phyloP scores from a whole-genome alignment of 2,329 filamentous ascomycete species.

The Endoconidiophora laricicola region DNA sequence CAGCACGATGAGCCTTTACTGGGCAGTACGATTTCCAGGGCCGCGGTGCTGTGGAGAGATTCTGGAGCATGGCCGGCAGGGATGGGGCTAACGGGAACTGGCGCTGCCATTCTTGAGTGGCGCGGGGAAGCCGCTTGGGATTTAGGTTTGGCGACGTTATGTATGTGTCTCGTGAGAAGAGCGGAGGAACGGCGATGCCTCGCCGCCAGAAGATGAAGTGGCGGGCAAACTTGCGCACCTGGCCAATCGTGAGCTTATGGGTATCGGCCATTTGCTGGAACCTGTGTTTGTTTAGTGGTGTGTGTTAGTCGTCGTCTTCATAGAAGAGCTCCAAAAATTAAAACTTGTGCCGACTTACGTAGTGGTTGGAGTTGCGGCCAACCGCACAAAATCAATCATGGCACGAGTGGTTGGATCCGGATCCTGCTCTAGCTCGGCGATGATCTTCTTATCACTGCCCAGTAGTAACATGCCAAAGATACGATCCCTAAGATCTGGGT shows the following conservation, averaged over 20 bases:
- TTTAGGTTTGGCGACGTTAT: slow-evolving; percentile 84
- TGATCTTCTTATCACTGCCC: slow-evolving; percentile 59
- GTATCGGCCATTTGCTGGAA: slow-evolving; percentile 55
- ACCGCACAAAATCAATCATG: slow-evolving; percentile 66
- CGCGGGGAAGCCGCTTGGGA: slow-evolving; percentile 50
- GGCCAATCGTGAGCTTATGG: slow-evolving; percentile 56
- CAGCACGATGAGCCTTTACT: slow-evolving; percentile 57
- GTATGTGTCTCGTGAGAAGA: slow-evolving; percentile 81
- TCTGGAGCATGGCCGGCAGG: slow-evolving; percentile 72
- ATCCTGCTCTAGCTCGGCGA: slow-evolving; percentile 64
- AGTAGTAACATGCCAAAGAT: slow-evolving; percentile 77
- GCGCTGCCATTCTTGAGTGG: slow-evolving; percentile 54
- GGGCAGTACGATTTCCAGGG: slow-evolving; percentile 75
- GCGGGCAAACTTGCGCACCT: slow-evolving; percentile 74
- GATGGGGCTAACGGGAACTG: slow-evolving; percentile 71
- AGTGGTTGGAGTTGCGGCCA: slow-evolving; percentile 47
- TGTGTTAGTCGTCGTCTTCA: background rate
- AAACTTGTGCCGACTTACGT: slow-evolving; percentile 30
- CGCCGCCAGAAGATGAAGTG: slow-evolving; percentile 95
- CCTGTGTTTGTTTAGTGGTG: slow-evolving; percentile 17
- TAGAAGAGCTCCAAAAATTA: background rate
- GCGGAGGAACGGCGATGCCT: slow-evolving; percentile 75
- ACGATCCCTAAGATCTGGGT: slow-evolving; percentile 57
- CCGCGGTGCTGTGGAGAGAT: slow-evolving; percentile 63
- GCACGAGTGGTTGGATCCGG: slow-evolving; percentile 58